Percentiles rank a stretch among this genome's conserved stretches.
Conservation (phyloP, 129 eudicot species). For the Escallonia herrerae region DNA sequence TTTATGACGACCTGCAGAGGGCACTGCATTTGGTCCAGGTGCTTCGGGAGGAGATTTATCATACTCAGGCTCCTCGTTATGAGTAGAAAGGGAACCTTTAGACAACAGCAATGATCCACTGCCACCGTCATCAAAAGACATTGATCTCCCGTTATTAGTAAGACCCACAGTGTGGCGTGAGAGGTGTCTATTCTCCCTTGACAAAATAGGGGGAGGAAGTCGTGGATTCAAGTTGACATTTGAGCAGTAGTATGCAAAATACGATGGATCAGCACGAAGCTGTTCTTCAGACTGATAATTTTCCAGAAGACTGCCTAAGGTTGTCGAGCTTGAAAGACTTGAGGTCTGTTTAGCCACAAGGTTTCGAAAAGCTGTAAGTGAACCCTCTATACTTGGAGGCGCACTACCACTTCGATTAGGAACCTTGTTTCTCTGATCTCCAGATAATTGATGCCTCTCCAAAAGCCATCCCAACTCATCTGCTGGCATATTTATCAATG, state of each 20-base stretch:
- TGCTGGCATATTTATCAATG: conserved; percentile 8
- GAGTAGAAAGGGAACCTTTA: conserved; percentile 29
- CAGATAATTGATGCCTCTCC: conserved; percentile 20
- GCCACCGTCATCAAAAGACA: conserved; percentile 14
- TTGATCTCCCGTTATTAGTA: conserved; percentile 14
- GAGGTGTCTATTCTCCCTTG: conserved; percentile 22
- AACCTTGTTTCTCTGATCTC: conserved; percentile 15
- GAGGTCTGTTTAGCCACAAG: conserved; percentile 12
- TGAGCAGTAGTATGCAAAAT: conserved; percentile 13
- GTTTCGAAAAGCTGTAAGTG: conserved; percentile 25
- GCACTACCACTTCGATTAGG: conserved; percentile 53
- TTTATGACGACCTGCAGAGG: conserved; percentile 18
- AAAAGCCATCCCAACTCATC: conserved; percentile 28
- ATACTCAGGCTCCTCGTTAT: conserved; percentile 40
- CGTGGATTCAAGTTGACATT: conserved; percentile 26
- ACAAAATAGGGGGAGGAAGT: conserved; percentile 24
- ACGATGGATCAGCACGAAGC: conserved; percentile 20
- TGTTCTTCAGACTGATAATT: conserved; percentile 22
- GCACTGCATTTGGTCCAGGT: conserved; percentile 6
- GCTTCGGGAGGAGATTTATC: conserved; percentile 13
- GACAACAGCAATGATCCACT: conserved; percentile 10
- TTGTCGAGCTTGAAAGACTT: conserved; percentile 8
- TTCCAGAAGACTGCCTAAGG: background rate
- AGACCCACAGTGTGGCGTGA: conserved; percentile 3
- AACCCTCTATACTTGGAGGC: conserved; percentile 48